Base-by-base conservation (phyloP, 139 green algal genomes). In the Pycnococcus provasolii region DNA sequence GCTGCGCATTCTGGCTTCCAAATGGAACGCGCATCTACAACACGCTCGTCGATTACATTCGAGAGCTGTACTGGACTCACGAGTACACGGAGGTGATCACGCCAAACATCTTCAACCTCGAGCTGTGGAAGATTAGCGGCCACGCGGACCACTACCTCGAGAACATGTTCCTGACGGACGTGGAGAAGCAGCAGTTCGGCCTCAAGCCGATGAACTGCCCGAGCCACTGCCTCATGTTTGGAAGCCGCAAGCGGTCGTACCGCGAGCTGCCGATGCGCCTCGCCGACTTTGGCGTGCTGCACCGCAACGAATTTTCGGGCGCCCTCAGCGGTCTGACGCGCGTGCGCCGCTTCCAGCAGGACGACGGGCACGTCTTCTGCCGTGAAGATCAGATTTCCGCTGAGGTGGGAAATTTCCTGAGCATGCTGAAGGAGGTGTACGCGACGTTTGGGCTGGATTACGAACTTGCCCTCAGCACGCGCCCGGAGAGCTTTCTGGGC, bases 301-400 rank as follows among this genome's bases (percentile, higher is more conserved):
- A 98, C 80, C 81, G 74, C 11, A 81, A 81, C 67, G 78, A 83
- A 65, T 62, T 79, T 7, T 70, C 45, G 4, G 75, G 75, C 52
- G 75, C 75, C n/a, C 66, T 81, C 1, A 55, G 59, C 45, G 75
- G 75, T 9, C 70, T 83, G 40, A 83, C 77, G 9, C 66, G 74
- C 45, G 92, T 98, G 71, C 78, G 92, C 4, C 84, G 91, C 39
- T 98, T 98, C 83, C 85, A 95, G 71, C 92, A 98, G 81, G 92
- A 98, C 75, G 92, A 98, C 72, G 91, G 90, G 1, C 92, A 98
- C 84, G 95, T 98, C 81, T 98, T 98, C 81, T 97, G 92, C 84
- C 64, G 82, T 62, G 78, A 79, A n/a, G 84, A 94, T 68, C 90
- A 96, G 67, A 75, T 81, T 40, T 59, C 73, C 62, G n/a, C 48